Evolutionary conservation across 2,329 filamentous ascomycete genomes (phyloP), one percentile per base, ranked within the genome.

Genomic region (Xylaria sp.): DNA sequence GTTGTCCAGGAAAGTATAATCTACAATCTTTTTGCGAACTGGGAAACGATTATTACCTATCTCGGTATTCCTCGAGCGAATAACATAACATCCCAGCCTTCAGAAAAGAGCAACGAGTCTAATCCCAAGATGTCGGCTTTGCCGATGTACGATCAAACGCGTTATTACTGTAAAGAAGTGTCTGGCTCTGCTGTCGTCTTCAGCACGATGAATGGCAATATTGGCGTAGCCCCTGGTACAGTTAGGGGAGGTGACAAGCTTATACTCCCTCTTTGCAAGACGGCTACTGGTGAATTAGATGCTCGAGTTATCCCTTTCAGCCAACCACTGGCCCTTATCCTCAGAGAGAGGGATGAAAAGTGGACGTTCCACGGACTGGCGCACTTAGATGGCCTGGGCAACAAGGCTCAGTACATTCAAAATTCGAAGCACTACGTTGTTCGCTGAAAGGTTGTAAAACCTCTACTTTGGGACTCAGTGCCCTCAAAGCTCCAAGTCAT

Each of bases 181-280:
- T 57, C 53, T 3, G 53, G 53, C 7, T 39, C 34, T 20, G 25
- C 53, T 13, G 36, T 41, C 53, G n/a, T 57, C 3, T 28, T 57
- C 28, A 57, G 36, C 23, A 57, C 53, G 0, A 57, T 30, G 15
- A 56, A 15, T 30, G 23, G 36, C 34, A 57, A 57, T 43, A 20
- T 57, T 43, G 53, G 53, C 23, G 25, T 57, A 2, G 53, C 53
- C 18, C 53, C 53, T 3, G 9, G 7, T 4, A 57, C 34, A 2
- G 13, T n/a, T n/a, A 57, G 43, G 36, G 36, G 20, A 28, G 53
- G 53, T 28, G 53, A 57, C 28, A 41, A 12, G 36, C 53, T 57
- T 43, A 23, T 57, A 28, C 53, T 57, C 41, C 53, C 53, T 39
- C 53, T 57, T 25, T 57, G 20, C 18, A 5, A 57, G 36, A 43